These are phyloP conservation scores for Euryodendron excelsum DNA, from an alignment of 148 eudicot species.

Conservation along the genomic window DNA sequence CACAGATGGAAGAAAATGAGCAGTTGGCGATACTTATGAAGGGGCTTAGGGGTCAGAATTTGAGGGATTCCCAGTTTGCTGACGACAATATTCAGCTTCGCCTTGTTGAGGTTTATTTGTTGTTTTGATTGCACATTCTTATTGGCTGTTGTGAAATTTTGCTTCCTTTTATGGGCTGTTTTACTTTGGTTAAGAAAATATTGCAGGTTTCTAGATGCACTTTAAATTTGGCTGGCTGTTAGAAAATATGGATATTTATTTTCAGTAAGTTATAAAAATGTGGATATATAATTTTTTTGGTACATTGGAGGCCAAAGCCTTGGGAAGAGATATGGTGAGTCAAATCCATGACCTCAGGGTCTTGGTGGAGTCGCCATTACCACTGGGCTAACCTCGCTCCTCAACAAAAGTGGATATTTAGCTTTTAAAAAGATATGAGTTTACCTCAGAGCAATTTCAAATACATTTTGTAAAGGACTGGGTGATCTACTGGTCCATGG, in stretches of 20 bases:
- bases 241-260: not conserved
- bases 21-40: conserved; percentile 79
- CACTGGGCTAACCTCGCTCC: too few relatives aligned
- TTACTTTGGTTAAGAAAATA: not conserved
- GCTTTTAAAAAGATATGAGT: not conserved
- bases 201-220: not conserved
- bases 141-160: not conserved
- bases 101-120: conserved; percentile 77
- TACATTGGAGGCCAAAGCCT: too few relatives aligned
- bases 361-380: too few relatives aligned
- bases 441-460: not conserved
- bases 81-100: conserved; percentile 77
- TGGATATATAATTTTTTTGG: too few relatives aligned
- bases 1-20: conserved; percentile 98
- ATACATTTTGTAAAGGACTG: not conserved
- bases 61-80: conserved; percentile 82
- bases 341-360: too few relatives aligned
- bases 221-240: not conserved
- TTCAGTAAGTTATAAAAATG: too few relatives aligned
- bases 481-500: not conserved
- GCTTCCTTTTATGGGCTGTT: not conserved
- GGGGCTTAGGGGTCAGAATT: conserved; percentile 96
- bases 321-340: too few relatives aligned
- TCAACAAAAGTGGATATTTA: too few relatives aligned
- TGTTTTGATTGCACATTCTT: not conserved